Evolutionary conservation across 2,329 filamentous ascomycete species (phyloP).

Genomic region (Cylindrodendrum hubeiense): DNA sequence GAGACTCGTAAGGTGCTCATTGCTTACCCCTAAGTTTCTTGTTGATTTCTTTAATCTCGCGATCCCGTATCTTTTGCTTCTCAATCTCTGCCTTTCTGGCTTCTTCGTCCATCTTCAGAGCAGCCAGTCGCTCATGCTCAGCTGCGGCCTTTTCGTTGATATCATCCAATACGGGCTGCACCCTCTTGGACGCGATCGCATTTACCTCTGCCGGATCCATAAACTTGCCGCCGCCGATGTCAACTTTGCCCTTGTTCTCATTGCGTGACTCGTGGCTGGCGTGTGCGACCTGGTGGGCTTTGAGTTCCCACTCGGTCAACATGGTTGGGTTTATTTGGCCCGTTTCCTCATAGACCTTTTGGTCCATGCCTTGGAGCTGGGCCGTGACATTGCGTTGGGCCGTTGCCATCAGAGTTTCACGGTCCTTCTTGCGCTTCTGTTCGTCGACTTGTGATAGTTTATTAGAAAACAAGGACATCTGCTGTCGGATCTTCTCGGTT

Average conservation of each 20-base stretch:
- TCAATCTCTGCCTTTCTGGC: constrained; percentile 65
- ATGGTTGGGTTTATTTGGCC: constrained; percentile 78
- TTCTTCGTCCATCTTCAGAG: constrained; percentile 72
- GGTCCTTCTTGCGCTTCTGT: constrained; percentile 80
- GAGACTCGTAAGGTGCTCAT: not conserved
- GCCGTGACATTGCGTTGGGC: constrained; percentile 90
- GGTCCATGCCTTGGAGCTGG: constrained; percentile 83
- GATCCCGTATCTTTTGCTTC: constrained; percentile 62
- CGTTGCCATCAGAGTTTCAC: constrained; percentile 79
- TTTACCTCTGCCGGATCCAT: constrained; percentile 85
- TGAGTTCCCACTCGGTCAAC: constrained; percentile 82
- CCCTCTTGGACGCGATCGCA: constrained; percentile 78
- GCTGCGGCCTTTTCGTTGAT: constrained; percentile 83
- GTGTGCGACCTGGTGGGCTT: constrained; percentile 77
- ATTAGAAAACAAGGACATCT: constrained; percentile 83
- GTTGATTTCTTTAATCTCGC: constrained; percentile 65
- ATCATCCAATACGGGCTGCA: constrained; percentile 88
- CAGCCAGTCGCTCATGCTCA: constrained; percentile 75
- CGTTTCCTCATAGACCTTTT: constrained; percentile 81
- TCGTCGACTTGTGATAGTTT: constrained; percentile 77
- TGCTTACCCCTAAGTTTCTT: constrained; percentile 70
- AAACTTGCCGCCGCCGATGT: constrained; percentile 85
- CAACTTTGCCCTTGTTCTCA: constrained; percentile 65
- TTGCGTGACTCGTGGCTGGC: constrained; percentile 72
- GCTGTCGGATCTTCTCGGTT: constrained; percentile 78